These are phyloP conservation scores for Discostella pseudostelligera DNA, from an alignment of 108 stramenopile genomes.

Conservation along the genomic window DNA sequence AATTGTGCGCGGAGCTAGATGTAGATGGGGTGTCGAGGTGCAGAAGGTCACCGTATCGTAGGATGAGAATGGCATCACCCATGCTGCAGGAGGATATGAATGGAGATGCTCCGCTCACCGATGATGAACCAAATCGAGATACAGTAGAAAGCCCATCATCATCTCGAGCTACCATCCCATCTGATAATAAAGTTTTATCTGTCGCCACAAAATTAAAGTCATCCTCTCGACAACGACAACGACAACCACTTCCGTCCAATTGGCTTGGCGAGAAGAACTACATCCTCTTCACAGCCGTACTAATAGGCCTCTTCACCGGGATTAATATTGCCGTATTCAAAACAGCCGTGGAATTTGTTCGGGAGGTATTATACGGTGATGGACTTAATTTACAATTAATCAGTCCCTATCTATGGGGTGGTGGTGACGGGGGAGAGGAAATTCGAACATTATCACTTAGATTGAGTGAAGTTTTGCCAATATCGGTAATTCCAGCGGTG, in stretches of 20 bases:
- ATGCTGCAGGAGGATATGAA: slow-evolving; percentile 5
- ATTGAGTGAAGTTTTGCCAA: slow-evolving; percentile 29
- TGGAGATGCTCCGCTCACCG: not conserved
- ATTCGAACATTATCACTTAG: slow-evolving; percentile 5
- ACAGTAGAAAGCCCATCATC: not conserved
- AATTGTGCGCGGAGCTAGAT: too few relatives aligned
- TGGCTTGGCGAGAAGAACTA: slow-evolving; percentile 49
- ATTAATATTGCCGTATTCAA: slow-evolving; percentile 70
- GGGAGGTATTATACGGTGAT: slow-evolving; percentile 52
- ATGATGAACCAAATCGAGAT: not conserved
- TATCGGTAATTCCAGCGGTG: slow-evolving; percentile 57
- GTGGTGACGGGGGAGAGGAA: slow-evolving; percentile 9
- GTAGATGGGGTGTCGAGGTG: too few relatives aligned
- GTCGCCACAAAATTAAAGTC: not conserved
- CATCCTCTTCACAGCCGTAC: slow-evolving; percentile 52
- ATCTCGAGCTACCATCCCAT: not conserved
- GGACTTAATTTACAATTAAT: slow-evolving; percentile 22
- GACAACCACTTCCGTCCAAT: slow-evolving; percentile 29
- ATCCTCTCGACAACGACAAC: not conserved
- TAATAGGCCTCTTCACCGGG: slow-evolving; percentile 68
- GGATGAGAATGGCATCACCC: slow-evolving; percentile 5
- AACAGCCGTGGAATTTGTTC: slow-evolving; percentile 59
- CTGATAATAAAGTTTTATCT: not conserved
- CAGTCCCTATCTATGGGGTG: slow-evolving; percentile 10
- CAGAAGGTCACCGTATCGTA: too few relatives aligned